Evolutionary conservation across 306 rosid species (phyloP).

Genomic region (Pterocarpus macrocarpus): DNA sequence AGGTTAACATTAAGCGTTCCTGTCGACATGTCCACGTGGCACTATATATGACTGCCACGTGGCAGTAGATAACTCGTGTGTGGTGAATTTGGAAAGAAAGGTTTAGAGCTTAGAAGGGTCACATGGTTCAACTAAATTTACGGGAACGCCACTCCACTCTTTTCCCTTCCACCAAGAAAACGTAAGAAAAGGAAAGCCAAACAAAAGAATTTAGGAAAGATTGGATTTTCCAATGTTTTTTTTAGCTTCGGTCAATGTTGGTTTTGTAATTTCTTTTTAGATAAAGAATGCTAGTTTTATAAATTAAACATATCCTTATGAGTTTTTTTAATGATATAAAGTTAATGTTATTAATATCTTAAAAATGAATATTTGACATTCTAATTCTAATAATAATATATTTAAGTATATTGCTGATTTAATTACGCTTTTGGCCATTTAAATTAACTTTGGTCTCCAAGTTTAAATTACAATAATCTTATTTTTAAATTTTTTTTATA

Average conservation of each 20-base stretch:
- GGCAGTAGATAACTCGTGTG: neutral
- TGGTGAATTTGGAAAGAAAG: neutral
- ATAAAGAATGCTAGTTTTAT: too few relatives aligned
- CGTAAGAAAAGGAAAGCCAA: conserved; percentile 25
- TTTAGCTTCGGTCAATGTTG: too few relatives aligned
- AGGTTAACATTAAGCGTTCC: conserved; percentile 31
- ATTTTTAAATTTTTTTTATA: neutral
- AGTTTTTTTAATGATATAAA: too few relatives aligned
- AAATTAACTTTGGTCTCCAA: neutral
- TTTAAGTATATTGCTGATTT: neutral
- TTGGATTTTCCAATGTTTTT: neutral
- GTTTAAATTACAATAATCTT: neutral
- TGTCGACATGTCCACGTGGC: neutral
- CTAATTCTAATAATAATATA: neutral
- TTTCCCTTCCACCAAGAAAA: conserved; percentile 38
- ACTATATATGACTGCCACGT: neutral
- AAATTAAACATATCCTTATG: too few relatives aligned
- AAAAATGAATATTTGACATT: too few relatives aligned
- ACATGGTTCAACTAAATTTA: conserved; percentile 45
- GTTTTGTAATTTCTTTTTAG: too few relatives aligned
- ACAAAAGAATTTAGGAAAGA: neutral
- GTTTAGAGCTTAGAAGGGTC: conserved; percentile 17
- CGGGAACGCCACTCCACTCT: conserved; percentile 44
- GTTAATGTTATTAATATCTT: too few relatives aligned
- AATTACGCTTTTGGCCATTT: neutral